Evolutionary conservation across 495 filamentous ascomycete genomes (phyloP).

Genomic region (Thermochaetoides thermophila): DNA sequence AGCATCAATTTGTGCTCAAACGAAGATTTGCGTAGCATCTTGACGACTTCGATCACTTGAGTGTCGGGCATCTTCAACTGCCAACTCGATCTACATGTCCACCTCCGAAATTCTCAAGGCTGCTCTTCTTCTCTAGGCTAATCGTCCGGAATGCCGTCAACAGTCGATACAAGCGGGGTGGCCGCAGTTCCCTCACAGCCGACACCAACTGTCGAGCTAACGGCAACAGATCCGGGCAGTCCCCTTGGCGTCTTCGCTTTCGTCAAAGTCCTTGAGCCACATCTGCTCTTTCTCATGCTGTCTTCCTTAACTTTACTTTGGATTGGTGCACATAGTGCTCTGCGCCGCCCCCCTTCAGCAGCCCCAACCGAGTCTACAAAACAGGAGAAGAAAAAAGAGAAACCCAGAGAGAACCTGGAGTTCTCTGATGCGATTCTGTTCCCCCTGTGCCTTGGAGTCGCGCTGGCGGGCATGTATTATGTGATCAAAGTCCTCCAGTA

Average conservation of each 20-base stretch:
- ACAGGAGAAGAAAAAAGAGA: slow-evolving; percentile 33
- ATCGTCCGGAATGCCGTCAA: too few relatives aligned
- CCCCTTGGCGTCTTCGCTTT: slow-evolving; percentile 3
- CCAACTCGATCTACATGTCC: too few relatives aligned
- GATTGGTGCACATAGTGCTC: slow-evolving; percentile 32
- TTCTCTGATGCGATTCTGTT: slow-evolving; percentile 78
- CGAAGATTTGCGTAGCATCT: too few relatives aligned
- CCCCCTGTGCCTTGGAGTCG: slow-evolving; percentile 61
- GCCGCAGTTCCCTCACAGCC: too few relatives aligned
- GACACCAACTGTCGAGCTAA: neutral
- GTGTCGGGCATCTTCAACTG: too few relatives aligned
- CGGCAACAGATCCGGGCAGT: neutral
- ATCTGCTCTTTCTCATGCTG: slow-evolving; percentile 27
- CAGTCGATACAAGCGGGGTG: too few relatives aligned
- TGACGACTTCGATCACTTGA: too few relatives aligned
- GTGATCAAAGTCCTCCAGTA: slow-evolving; percentile 82
- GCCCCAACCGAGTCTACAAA: slow-evolving; percentile 39
- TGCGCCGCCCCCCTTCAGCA: slow-evolving; percentile 65
- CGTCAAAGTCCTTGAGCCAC: slow-evolving; percentile 35
- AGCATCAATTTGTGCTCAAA: too few relatives aligned
- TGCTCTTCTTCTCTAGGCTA: too few relatives aligned
- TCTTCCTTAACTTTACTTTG: slow-evolving; percentile 30
- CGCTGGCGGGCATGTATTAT: slow-evolving; percentile 68
- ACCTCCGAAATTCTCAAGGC: too few relatives aligned
- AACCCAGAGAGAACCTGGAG: slow-evolving; percentile 58